Conservation (phyloP, 768 basidiomycete genomes). For the Mycena albidolilacea region DNA sequence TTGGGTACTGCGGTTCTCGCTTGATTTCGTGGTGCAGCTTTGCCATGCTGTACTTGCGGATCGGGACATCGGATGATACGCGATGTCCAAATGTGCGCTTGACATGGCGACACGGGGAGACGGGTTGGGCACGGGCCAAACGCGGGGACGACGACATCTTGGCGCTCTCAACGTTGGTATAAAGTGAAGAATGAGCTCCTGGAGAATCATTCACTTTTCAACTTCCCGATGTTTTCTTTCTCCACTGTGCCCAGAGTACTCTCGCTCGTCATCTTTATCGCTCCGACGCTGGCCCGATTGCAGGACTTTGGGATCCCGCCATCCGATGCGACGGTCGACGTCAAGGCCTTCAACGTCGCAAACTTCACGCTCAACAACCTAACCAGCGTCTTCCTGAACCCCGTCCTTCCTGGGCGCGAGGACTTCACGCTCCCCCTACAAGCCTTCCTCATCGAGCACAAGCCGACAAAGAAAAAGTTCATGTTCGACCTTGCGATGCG, state of each 20-base stretch:
- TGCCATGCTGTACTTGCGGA: too few species aligned
- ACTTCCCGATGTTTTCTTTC: neutral
- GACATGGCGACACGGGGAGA: constrained; percentile 4
- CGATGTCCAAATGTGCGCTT: neutral
- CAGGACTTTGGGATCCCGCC: constrained; percentile 29
- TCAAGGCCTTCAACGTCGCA: constrained; percentile 33
- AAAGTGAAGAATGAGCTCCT: neutral
- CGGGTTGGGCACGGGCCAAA: neutral
- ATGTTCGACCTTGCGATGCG: constrained; percentile 40
- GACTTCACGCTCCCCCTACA: constrained; percentile 28
- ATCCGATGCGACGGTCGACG: constrained; percentile 24
- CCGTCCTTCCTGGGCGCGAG: constrained; percentile 34
- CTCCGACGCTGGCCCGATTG: constrained; percentile 16
- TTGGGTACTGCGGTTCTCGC: too few species aligned
- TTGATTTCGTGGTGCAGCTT: too few species aligned
- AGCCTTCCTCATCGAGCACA: constrained; percentile 33
- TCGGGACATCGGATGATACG: too few species aligned
- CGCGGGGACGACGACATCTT: neutral
- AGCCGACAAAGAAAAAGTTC: constrained; percentile 19
- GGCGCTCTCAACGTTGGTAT: neutral
- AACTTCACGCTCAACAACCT: constrained; percentile 34
- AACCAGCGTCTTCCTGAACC: constrained; percentile 29
- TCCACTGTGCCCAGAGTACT: neutral
- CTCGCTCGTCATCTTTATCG: constrained; percentile 5
- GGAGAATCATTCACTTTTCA: neutral